These are phyloP conservation scores for Neofusicoccum parvum DNA, from an alignment of 2,329 filamentous ascomycete species.

Conservation along the genomic window DNA sequence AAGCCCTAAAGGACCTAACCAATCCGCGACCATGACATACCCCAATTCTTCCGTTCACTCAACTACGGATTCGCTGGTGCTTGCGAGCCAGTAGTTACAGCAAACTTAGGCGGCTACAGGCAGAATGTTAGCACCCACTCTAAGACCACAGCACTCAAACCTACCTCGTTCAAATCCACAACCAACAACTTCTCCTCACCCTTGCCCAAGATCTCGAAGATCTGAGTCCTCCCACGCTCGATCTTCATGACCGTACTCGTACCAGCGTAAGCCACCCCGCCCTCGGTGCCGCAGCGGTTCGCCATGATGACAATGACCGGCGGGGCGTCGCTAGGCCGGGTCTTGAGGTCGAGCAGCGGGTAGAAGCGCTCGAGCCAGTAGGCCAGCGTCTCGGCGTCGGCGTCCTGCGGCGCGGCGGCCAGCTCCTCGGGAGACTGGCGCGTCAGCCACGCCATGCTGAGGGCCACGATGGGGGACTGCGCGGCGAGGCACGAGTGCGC, in stretches of 20 bases:
- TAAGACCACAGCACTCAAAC: slow-evolving; percentile 14
- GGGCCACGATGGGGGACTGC: slow-evolving; percentile 63
- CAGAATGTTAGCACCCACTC: neutral
- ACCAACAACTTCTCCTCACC: slow-evolving; percentile 68
- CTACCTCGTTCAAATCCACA: slow-evolving; percentile 60
- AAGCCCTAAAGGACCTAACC: neutral
- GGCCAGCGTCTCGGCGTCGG: slow-evolving; percentile 71
- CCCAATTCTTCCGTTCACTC: no score
- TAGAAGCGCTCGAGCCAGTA: slow-evolving; percentile 77
- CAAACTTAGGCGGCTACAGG: slow-evolving; percentile 26
- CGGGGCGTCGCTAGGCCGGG: neutral
- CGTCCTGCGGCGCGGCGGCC: slow-evolving; percentile 52
- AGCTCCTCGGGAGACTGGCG: slow-evolving; percentile 52
- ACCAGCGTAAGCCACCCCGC: slow-evolving; percentile 69
- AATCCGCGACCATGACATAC: neutral
- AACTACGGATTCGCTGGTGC: neutral
- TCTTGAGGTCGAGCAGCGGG: slow-evolving; percentile 48
- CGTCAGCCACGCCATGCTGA: slow-evolving; percentile 81
- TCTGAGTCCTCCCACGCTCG: slow-evolving; percentile 63
- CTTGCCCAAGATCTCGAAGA: slow-evolving; percentile 73
- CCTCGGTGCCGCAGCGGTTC: slow-evolving; percentile 71
- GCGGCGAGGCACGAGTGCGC: slow-evolving; percentile 59
- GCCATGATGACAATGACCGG: slow-evolving; percentile 71
- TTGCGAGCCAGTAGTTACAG: slow-evolving; percentile 15
- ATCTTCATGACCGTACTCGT: slow-evolving; percentile 73